Percentiles rank a stretch among this genome's conserved stretches.
Conservation (phyloP, 31 red algal species). For the Odonthalia washingtoniensis region DNA sequence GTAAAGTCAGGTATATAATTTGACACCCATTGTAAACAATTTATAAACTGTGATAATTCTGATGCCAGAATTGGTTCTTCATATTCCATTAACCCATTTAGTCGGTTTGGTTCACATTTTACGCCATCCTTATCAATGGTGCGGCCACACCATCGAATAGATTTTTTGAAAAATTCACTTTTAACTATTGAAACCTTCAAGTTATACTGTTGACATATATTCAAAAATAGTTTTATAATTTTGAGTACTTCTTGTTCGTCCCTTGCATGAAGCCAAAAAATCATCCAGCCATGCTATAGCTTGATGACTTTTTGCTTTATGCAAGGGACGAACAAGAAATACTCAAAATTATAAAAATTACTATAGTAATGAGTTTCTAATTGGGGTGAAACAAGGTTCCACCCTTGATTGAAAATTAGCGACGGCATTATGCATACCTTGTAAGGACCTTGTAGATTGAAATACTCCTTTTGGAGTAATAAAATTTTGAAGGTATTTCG, state of each 20-base stretch:
- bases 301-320: slow-evolving; percentile 3
- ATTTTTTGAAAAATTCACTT: neutral
- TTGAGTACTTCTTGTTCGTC: neutral
- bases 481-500: neutral
- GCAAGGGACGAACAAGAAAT: slow-evolving; percentile 4
- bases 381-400: neutral
- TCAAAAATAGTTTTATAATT: neutral
- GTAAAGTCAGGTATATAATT: slow-evolving; percentile 15
- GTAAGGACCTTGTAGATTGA: neutral
- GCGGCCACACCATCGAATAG: slow-evolving; percentile 34
- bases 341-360: neutral
- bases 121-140: neutral
- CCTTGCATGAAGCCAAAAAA: neutral
- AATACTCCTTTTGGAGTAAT: neutral
- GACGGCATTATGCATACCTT: slow-evolving; percentile 12
- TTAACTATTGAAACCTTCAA: neutral
- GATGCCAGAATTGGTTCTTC: neutral
- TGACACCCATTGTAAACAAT: slow-evolving; percentile 29
- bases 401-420: slow-evolving; percentile 12
- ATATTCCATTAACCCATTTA: neutral
- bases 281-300: slow-evolving; percentile 46
- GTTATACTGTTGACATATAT: neutral
- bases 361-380: neutral
- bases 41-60: slow-evolving; percentile 30
- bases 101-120: neutral